Percentiles rank a stretch among this genome's conserved stretches.
Evolutionary conservation across 2,329 filamentous ascomycete genomes (phyloP).

Genomic region (Aspergillus terreus): DNA sequence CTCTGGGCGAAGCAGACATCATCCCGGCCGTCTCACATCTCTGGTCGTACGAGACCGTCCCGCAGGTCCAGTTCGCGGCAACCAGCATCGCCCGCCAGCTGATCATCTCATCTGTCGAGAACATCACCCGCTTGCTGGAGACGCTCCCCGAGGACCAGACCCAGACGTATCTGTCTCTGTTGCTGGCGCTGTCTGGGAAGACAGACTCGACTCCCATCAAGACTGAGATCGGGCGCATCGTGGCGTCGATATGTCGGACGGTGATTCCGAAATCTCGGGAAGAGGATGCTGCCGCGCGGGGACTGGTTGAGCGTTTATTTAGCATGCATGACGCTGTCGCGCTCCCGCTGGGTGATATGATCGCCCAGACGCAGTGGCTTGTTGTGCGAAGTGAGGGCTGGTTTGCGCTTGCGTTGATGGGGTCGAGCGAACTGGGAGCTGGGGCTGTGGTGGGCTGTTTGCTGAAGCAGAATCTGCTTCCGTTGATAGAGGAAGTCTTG

Average conservation of each 20-base stretch:
- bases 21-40: constrained; percentile 37
- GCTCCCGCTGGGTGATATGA: constrained; percentile 41
- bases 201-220: constrained; percentile 44
- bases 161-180: constrained; percentile 38
- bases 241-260: constrained; percentile 44
- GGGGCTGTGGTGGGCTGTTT: constrained; percentile 33
- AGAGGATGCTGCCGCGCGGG: constrained; percentile 16
- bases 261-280: constrained; percentile 28
- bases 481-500: constrained; percentile 32
- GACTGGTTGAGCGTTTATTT: constrained; percentile 33
- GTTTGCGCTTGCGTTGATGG: constrained; percentile 48
- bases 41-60: constrained; percentile 41
- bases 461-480: constrained; percentile 30
- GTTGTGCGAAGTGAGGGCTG: constrained; percentile 48
- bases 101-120: constrained; percentile 34
- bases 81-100: constrained; percentile 40
- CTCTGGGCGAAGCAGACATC: constrained; percentile 37
- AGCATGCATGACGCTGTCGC: constrained; percentile 33
- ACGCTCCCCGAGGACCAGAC: constrained; percentile 26
- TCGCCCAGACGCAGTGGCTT: constrained; percentile 45
- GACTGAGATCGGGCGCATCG: constrained; percentile 45
- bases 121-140: constrained; percentile 35
- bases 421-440: constrained; percentile 31
- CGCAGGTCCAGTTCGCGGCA: constrained; percentile 44
- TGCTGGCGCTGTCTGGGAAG: constrained; percentile 40